Conservation (phyloP, 306 rosid genomes). For the Medicago arabica region DNA sequence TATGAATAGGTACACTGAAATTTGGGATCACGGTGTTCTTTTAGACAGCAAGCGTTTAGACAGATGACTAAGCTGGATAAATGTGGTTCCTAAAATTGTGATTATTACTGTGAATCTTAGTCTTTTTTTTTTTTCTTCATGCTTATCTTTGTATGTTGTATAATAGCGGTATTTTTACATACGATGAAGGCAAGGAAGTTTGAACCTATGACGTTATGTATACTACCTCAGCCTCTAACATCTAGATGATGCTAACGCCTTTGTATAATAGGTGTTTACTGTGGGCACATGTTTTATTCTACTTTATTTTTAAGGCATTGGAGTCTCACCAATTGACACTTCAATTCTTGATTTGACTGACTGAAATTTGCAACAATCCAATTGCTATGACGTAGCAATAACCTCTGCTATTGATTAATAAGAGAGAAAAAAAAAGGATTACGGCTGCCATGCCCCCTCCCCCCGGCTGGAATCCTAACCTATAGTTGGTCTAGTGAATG, state of each 20-base stretch:
- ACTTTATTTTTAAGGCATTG: neutral
- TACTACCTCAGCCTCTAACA: neutral
- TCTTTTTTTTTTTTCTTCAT: neutral
- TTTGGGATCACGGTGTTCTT: constrained; percentile 77
- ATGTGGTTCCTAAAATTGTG: constrained; percentile 9
- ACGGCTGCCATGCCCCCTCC: too few species aligned
- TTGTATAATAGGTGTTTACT: constrained; percentile 19
- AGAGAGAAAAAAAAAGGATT: too few species aligned
- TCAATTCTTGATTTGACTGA: neutral
- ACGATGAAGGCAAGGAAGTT: neutral
- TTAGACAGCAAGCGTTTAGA: constrained; percentile 58
- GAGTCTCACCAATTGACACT: neutral
- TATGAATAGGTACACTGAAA: constrained; percentile 65
- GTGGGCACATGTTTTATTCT: neutral
- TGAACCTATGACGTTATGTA: neutral
- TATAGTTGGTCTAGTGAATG: too few species aligned
- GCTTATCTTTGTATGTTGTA: constrained; percentile 27
- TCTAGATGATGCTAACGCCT: neutral
- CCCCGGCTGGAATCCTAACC: too few species aligned
- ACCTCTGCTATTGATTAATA: neutral
- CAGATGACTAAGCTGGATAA: constrained; percentile 41
- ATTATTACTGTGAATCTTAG: constrained; percentile 19
- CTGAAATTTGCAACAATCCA: neutral
- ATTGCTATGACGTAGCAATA: neutral
- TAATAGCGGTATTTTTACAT: neutral